These are phyloP conservation scores for Talaromyces stipitatus DNA, from an alignment of 495 filamentous ascomycete species.

Conservation along the genomic window DNA sequence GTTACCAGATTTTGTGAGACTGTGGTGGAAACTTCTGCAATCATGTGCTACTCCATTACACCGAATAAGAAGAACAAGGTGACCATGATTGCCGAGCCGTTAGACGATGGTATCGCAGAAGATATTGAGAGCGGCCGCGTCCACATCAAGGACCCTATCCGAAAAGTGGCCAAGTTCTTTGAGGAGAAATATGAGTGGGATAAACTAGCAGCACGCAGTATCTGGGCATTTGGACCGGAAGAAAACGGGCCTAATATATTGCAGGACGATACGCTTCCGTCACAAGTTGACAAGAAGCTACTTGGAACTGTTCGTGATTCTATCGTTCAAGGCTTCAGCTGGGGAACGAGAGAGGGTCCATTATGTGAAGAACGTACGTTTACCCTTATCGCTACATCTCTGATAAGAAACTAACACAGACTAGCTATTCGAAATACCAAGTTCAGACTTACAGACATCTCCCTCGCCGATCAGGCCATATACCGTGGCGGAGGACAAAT, in stretches of 20 bases:
- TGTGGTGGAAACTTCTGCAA: conserved; percentile 93
- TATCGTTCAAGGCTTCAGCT: conserved; percentile 90
- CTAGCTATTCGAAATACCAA: conserved; percentile 91
- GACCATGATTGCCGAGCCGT: conserved; percentile 93
- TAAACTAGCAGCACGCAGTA: conserved; percentile 83
- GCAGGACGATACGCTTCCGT: conserved; percentile 90
- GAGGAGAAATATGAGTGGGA: conserved; percentile 98
- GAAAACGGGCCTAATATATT: conserved; percentile 93
- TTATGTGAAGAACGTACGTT: conserved; percentile 95
- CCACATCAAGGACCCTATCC: conserved; percentile 84
- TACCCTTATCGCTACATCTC: background rate
- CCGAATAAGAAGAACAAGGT: conserved; percentile 99
- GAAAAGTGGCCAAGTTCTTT: conserved; percentile 93
- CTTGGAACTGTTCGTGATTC: conserved; percentile 83
- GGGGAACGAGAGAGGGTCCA: conserved; percentile 91
- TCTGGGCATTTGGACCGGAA: conserved; percentile 98
- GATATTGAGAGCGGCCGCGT: conserved; percentile 91
- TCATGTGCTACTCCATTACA: conserved; percentile 95
- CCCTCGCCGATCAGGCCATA: conserved; percentile 81
- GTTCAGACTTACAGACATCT: conserved; percentile 87
- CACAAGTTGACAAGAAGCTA: conserved; percentile 81
- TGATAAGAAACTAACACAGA: background rate
- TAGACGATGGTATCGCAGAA: conserved; percentile 89
- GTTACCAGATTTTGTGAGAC: conserved; percentile 98
- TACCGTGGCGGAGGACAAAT: conserved; percentile 94